Conservation (phyloP, 106 monocot species). For the Apostasia shenzhenica region DNA sequence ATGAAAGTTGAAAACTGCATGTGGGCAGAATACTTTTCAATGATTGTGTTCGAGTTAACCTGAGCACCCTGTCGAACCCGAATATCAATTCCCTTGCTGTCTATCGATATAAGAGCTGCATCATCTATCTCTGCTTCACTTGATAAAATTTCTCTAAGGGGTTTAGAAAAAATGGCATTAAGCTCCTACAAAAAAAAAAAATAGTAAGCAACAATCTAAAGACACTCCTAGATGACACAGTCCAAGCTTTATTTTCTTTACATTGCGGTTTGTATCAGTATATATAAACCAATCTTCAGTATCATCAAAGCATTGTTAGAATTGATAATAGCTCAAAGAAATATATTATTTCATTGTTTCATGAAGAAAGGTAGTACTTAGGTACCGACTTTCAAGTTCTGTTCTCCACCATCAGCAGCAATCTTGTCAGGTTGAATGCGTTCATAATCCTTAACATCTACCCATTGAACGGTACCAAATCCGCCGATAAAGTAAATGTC, state of each 20-base stretch:
- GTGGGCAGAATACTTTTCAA: too few relatives aligned
- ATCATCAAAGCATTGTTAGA: not conserved
- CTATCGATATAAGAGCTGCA: slow-evolving; percentile 68
- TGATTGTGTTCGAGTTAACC: slow-evolving; percentile 20
- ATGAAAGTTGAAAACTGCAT: too few relatives aligned
- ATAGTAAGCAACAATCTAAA: not conserved
- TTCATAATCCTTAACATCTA: slow-evolving; percentile 87
- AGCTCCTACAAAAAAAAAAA: slow-evolving; percentile 38
- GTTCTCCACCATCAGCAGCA: slow-evolving; percentile 73
- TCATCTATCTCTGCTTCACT: slow-evolving; percentile 59
- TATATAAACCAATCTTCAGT: not conserved
- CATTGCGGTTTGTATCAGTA: not conserved
- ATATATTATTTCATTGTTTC: not conserved
- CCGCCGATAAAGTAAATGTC: slow-evolving; percentile 96
- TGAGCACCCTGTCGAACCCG: slow-evolving; percentile 64
- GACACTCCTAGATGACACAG: too few relatives aligned
- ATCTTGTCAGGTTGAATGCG: slow-evolving; percentile 76
- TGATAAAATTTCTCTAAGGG: slow-evolving; percentile 52
- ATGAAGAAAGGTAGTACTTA: not conserved
- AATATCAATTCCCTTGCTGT: slow-evolving; percentile 65
- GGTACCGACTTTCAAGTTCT: slow-evolving; percentile 57
- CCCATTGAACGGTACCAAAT: slow-evolving; percentile 88
- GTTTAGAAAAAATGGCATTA: slow-evolving; percentile 59
- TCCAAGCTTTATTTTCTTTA: not conserved
- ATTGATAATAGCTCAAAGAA: not conserved